Conservation (phyloP, 208 protist genomes). For the Acanthamoeba royreba region DNA sequence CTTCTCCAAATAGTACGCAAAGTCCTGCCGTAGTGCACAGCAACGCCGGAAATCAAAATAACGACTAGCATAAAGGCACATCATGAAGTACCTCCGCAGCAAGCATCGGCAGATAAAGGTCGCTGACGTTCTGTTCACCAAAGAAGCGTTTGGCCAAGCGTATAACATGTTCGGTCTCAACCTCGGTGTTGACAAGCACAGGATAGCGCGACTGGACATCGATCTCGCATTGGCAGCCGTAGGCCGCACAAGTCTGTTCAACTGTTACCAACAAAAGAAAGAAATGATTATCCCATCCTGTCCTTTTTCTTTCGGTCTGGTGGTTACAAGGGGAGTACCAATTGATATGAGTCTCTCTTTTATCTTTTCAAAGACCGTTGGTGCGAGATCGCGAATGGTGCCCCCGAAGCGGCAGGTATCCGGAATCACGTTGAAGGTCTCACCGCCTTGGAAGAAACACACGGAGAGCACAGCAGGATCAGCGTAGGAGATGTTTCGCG, state of each 20-base stretch:
- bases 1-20: constrained; percentile 28
- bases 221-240: background rate
- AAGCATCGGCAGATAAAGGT: constrained; percentile 24
- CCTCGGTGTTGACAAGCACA: constrained; percentile 39
- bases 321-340: background rate
- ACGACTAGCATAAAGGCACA: background rate
- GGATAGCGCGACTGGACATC: constrained; percentile 31
- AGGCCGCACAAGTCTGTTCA: background rate
- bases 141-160: background rate
- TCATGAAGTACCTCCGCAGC: constrained; percentile 48
- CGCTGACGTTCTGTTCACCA: background rate
- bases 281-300: background rate
- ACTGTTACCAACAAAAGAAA: background rate
- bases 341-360: background rate
- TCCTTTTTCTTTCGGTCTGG: background rate
- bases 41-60: background rate
- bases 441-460: constrained; percentile 51
- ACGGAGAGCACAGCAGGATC: constrained; percentile 53
- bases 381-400: constrained; percentile 51
- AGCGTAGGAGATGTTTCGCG: constrained; percentile 37
- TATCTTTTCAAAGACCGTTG: background rate
- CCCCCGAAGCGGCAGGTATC: constrained; percentile 43
- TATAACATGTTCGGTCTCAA: constrained; percentile 31
- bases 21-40: background rate
- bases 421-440: constrained; percentile 63